Evolutionary conservation across 2,329 filamentous ascomycete genomes (phyloP).

Genomic region (Zymoseptoria crescenta): DNA sequence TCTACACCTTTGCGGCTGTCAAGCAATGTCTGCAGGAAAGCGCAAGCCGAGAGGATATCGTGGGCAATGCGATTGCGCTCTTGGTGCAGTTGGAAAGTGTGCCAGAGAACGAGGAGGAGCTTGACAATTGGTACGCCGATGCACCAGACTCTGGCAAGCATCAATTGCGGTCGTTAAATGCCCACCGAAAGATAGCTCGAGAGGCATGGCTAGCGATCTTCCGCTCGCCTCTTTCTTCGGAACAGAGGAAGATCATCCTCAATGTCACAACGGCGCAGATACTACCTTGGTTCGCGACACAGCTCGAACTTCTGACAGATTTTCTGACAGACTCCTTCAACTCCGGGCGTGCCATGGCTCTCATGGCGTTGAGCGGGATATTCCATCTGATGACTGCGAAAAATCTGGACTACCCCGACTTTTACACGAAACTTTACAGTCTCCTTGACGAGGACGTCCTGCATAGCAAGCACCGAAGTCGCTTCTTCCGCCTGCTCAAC

Average conservation of each 20-base stretch:
- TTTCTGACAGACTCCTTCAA: slow-evolving; percentile 95
- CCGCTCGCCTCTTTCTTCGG: slow-evolving; percentile 55
- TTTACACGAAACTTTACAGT: slow-evolving; percentile 90
- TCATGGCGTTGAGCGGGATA: slow-evolving; percentile 83
- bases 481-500: slow-evolving; percentile 86
- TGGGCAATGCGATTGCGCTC: slow-evolving; percentile 54
- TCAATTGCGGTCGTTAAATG: slow-evolving; percentile 53
- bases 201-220: slow-evolving; percentile 80
- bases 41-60: slow-evolving; percentile 32
- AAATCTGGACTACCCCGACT: slow-evolving; percentile 78
- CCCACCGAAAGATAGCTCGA: slow-evolving; percentile 74
- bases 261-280: slow-evolving; percentile 68
- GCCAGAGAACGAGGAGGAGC: slow-evolving; percentile 57
- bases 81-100: slow-evolving; percentile 62
- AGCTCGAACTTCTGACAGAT: slow-evolving; percentile 85
- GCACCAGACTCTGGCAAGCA: slow-evolving; percentile 61
- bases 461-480: slow-evolving; percentile 88
- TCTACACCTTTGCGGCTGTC: slow-evolving; percentile 68
- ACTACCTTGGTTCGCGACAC: slow-evolving; percentile 73
- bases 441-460: slow-evolving; percentile 77
- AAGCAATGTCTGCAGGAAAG: slow-evolving; percentile 43
- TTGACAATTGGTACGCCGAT: slow-evolving; percentile 61
- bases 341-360: slow-evolving; percentile 72
- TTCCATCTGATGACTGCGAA: slow-evolving; percentile 91
- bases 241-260: slow-evolving; percentile 73